A percentile compares a stretch with the other conserved stretches of the same genome.
phyloP scores from a whole-genome alignment of 805 yeast genomes.

The Blastobotrys mokoenaii region DNA sequence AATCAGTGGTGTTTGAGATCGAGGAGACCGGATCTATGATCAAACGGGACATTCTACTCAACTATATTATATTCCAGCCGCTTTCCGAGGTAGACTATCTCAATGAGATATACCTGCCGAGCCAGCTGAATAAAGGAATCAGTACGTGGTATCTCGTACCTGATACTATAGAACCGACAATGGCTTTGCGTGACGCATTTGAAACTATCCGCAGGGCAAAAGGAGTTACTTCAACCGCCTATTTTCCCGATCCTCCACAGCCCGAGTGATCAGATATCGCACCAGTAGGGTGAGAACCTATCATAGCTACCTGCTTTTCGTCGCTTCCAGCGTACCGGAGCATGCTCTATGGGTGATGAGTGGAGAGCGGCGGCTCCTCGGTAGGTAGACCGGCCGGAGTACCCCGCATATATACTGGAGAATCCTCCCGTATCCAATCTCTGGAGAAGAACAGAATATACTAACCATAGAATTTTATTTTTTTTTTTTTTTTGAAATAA shows the following conservation, averaged over 20 bases:
- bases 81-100: background rate
- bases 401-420: too few relatives aligned
- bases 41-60: conserved; percentile 8
- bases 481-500: too few relatives aligned
- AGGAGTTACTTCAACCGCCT: background rate
- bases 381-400: too few relatives aligned
- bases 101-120: background rate
- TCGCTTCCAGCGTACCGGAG: too few relatives aligned
- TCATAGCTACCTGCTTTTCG: too few relatives aligned
- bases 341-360: too few relatives aligned
- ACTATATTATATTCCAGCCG: conserved; percentile 6
- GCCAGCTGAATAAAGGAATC: background rate
- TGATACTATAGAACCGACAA: background rate
- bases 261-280: too few relatives aligned
- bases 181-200: background rate
- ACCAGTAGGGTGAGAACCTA: too few relatives aligned
- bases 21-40: conserved; percentile 21
- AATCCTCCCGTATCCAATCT: too few relatives aligned
- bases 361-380: too few relatives aligned
- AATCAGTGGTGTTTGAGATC: conserved; percentile 27
- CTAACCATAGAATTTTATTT: too few relatives aligned
- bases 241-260: background rate
- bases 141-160: background rate
- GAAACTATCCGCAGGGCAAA: background rate
- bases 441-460: too few relatives aligned